Evolutionary conservation across 2,329 filamentous ascomycete species (phyloP).

Genomic region (Berkeleyomyces rouxiae): DNA sequence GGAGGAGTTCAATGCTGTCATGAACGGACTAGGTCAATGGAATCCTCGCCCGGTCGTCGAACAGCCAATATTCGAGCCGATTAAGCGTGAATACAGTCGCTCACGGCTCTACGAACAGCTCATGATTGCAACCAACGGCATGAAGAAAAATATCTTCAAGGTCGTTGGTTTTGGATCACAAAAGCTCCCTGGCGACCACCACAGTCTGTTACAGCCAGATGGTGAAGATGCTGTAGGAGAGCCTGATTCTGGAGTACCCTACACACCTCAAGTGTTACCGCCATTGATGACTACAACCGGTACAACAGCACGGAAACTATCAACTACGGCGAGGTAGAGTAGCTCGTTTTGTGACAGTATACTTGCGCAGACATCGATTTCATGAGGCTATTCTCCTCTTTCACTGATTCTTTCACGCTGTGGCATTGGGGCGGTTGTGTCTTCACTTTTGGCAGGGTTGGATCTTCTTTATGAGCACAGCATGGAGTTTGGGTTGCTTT

Average conservation of each 20-base stretch:
- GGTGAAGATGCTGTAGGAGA: conserved; percentile 43
- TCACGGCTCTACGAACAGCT: conserved; percentile 48
- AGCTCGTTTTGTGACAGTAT: not conserved
- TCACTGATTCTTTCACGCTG: not conserved
- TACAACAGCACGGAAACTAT: not conserved
- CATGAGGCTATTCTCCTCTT: not conserved
- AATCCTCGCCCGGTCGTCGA: conserved; percentile 62
- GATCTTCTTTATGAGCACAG: too few relatives aligned
- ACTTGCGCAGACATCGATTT: too few relatives aligned
- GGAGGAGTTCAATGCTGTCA: conserved; percentile 80
- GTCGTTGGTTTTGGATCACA: conserved; percentile 41
- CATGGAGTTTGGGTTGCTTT: too few relatives aligned
- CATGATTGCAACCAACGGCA: conserved; percentile 48
- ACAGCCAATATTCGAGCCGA: conserved; percentile 43
- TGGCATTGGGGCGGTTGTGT: too few relatives aligned
- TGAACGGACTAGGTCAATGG: conserved; percentile 61
- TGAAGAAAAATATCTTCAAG: conserved; percentile 47
- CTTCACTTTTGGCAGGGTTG: too few relatives aligned
- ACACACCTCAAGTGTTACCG: conserved; percentile 20
- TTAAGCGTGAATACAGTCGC: conserved; percentile 46
- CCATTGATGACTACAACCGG: conserved; percentile 24
- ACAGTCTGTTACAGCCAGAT: conserved; percentile 23
- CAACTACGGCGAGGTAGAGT: not conserved
- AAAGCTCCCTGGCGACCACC: conserved; percentile 34
- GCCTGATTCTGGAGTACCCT: conserved; percentile 29